phyloP scores from a whole-genome alignment of 805 yeast species.

The Candida andamanensis region DNA sequence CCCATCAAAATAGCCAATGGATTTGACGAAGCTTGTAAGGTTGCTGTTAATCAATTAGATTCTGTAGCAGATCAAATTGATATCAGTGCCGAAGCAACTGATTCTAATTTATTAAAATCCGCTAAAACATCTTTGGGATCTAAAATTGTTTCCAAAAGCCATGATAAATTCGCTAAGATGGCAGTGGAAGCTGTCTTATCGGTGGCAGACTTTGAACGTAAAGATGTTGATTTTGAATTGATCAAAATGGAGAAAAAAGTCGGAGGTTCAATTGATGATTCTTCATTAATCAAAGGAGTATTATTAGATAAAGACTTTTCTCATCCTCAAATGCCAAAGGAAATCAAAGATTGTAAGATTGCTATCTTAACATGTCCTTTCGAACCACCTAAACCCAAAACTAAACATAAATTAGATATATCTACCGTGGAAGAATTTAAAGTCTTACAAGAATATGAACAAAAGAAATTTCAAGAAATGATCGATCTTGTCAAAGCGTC shows the following conservation, averaged over 20 bases:
- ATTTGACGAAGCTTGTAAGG: constrained; percentile 92
- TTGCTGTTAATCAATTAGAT: constrained; percentile 78
- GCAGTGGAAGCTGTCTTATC: constrained; percentile 94
- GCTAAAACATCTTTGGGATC: constrained; percentile 94
- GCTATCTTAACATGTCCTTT: constrained; percentile 98
- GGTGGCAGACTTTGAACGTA: constrained; percentile 87
- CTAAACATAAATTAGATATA: constrained; percentile 94
- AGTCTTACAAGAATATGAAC: constrained; percentile 87
- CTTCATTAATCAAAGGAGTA: constrained; percentile 83
- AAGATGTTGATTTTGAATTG: constrained; percentile 95
- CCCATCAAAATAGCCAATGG: constrained; percentile 97
- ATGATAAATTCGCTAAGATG: constrained; percentile 90
- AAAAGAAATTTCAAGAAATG: constrained; percentile 86
- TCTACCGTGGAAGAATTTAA: constrained; percentile 91
- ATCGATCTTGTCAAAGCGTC: constrained; percentile 76
- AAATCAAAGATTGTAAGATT: constrained; percentile 70
- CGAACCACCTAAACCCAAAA: constrained; percentile 99
- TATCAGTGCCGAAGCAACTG: constrained; percentile 42
- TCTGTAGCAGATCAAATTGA: constrained; percentile 62
- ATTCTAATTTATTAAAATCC: constrained; percentile 71
- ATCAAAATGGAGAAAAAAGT: constrained; percentile 93
- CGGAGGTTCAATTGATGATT: constrained; percentile 89
- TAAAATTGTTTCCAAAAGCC: constrained; percentile 90
- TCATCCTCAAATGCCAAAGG: constrained; percentile 96
- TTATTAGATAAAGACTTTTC: constrained; percentile 94